Base-by-base conservation (phyloP, 768 basidiomycete genomes). In the Polyporus arcularius region DNA sequence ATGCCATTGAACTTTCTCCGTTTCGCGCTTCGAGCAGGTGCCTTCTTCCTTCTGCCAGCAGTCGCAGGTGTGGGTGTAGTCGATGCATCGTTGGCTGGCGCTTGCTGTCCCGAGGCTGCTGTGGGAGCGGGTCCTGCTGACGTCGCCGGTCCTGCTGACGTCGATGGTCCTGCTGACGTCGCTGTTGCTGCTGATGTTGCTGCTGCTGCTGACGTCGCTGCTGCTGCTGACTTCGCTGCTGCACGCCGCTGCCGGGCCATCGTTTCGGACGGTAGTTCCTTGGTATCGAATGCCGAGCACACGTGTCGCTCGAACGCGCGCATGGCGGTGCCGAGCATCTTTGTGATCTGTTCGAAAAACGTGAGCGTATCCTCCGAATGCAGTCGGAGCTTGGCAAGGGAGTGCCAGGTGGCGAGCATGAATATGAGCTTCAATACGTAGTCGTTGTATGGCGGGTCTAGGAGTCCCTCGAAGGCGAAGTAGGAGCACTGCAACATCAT, bases 201-300 rank as follows among this genome's bases (percentile, higher is more conserved):
- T n/a, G n/a, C n/a, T n/a, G n/a, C n/a, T n/a, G n/a, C n/a, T n/a
- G n/a, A n/a, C n/a, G n/a, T n/a, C n/a, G n/a, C n/a, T n/a, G n/a
- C n/a, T n/a, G n/a, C n/a, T n/a, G n/a, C n/a, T n/a, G n/a, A n/a
- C n/a, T n/a, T 54, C 12, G 43, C 46, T 5, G 43, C 50, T 42
- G 57, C 47, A 4, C 65, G 67, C 1, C 67, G 61, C 0, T 55
- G 54, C 4, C 70, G 65, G 1, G 60, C 64, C 9, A 54, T 57
- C 1, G 55, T 54, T 52, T 85, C 81, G 1, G 57, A 55, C 0
- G 79, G 79, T 12, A 82, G 66, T 35, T 80, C 78, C 0, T 59
- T 28, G 0, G 76, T 78, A 0, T 68, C 18, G 49, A 67, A 77
- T 0, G 45, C 54, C 1, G 61, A 18, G 53, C 74, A 75, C 0